Evolutionary conservation across 2,329 filamentous ascomycete species (phyloP), one percentile per base, ranked within the genome.

Genomic region (Pezicula neosporulosa): DNA sequence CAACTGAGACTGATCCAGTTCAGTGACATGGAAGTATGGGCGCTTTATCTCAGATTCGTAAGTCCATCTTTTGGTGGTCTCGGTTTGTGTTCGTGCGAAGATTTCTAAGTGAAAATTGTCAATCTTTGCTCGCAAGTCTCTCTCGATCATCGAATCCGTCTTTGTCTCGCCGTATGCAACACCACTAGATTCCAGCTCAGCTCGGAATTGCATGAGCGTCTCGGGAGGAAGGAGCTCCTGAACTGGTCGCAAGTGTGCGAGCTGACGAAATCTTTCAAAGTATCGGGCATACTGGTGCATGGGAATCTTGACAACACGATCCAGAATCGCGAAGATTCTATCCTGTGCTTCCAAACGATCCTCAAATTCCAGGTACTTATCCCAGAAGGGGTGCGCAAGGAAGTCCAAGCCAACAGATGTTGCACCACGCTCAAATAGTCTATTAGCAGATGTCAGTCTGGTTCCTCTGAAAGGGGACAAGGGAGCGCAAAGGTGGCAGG

Each of bases 291-390:
- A 97, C 67, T 97, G 91, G 66, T 97, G 92, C 82, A 96, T 90
- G 1, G 94, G 93, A 48, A 97, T 91, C 63, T 89, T 82, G 49
- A 96, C 88, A 50, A 97, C 81, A 49, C 92, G 89, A 55, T 80
- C 79, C 48, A 96, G 79, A 50, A 99, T 90, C 38, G 82, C 83
- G 61, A 95, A 96, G 49, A 97, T 89, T 63, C 85, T 90, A 57
- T 95, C 89, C 13, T 87, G 82, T 0, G 87, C 84, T 63, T 96
- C 91, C 55, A 93, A 78, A 2, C 92, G 87, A 68, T 97, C 92
- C 68, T 97, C 94, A 64, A 95, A 97, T 67, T 97, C 94, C 57
- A 99, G 83, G 66, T 96, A 99, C 72, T 96, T 97, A 70, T 99
- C 94, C 94, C 94, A 99, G 73, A 99, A 97, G 1, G 91, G 91